These are phyloP conservation scores for Pestalotiopsis sp. DNA, from an alignment of 2,329 filamentous ascomycete genomes.

Conservation along the genomic window DNA sequence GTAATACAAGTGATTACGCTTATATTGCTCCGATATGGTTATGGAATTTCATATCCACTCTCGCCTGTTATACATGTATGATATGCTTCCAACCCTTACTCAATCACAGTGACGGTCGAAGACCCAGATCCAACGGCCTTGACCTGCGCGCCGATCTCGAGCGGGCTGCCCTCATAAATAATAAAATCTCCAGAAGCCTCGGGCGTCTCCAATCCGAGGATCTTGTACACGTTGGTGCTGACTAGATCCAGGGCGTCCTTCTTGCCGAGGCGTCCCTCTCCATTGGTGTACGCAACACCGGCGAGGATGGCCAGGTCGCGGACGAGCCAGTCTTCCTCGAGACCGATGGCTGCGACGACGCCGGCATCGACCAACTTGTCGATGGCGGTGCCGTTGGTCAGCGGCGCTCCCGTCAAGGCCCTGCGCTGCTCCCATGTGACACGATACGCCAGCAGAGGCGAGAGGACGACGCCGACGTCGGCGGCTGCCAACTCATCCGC, in stretches of 20 bases:
- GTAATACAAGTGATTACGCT: neutral
- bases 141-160: conserved; percentile 61
- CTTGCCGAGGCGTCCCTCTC: conserved; percentile 55
- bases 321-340: conserved; percentile 65
- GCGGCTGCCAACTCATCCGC: conserved; percentile 60
- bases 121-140: conserved; percentile 53
- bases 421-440: conserved; percentile 63
- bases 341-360: conserved; percentile 59
- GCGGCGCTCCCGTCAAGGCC: conserved; percentile 64
- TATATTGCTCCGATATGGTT: neutral
- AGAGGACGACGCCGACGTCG: conserved; percentile 60
- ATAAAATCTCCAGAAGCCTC: conserved; percentile 52
- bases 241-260: conserved; percentile 60
- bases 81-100: conserved; percentile 13
- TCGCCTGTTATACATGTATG: neutral
- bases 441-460: conserved; percentile 59
- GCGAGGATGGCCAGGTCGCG: conserved; percentile 63
- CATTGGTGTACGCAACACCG: conserved; percentile 61
- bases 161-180: conserved; percentile 64
- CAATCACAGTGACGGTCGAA: conserved; percentile 39
- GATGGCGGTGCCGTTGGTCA: conserved; percentile 66
- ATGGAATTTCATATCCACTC: no score
- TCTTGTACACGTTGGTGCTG: conserved; percentile 57
- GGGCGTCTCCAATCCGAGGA: conserved; percentile 51
- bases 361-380: conserved; percentile 62